These are phyloP conservation scores for Pseudogymnoascus sp. DNA, from an alignment of 2,329 filamentous ascomycete genomes.

Conservation along the genomic window DNA sequence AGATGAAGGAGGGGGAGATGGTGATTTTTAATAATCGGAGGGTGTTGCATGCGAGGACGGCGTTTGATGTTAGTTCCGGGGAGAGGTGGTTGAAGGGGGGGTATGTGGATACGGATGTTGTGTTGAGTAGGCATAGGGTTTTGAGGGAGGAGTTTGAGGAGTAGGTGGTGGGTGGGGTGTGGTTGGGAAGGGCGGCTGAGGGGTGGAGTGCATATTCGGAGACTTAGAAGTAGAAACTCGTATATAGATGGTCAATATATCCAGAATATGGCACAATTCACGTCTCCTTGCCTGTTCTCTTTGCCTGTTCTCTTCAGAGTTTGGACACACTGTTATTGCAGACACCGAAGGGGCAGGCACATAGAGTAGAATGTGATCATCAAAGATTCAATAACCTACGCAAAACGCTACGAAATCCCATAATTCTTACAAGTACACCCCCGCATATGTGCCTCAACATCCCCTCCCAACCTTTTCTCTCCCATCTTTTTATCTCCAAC, in stretches of 20 bases:
- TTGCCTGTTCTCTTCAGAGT: too few species aligned
- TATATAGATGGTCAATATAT: not conserved
- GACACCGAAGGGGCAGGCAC: not conserved
- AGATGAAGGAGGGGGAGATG: slow-evolving; percentile 73
- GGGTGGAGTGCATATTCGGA: not conserved
- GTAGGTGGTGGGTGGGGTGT: not conserved
- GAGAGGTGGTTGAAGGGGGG: slow-evolving; percentile 77
- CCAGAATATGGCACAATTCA: not conserved
- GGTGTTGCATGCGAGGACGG: slow-evolving; percentile 71
- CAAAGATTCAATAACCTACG: not conserved
- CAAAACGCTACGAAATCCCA: not conserved
- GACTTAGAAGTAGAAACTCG: not conserved
- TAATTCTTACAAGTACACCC: not conserved
- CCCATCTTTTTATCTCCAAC: not conserved
- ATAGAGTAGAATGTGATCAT: not conserved
- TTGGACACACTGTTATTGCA: too few species aligned
- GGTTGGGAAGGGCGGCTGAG: not conserved
- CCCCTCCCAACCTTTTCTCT: not conserved
- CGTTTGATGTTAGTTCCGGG: slow-evolving; percentile 61
- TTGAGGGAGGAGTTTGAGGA: slow-evolving; percentile 18
- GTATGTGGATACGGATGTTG: slow-evolving; percentile 65
- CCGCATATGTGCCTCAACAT: not conserved
- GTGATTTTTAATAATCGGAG: slow-evolving; percentile 88
- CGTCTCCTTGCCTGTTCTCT: too few species aligned
- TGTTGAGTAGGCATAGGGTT: slow-evolving; percentile 38